A percentile compares a stretch with the other conserved stretches of the same genome.
phyloP scores from a whole-genome alignment of 176 grass and related monocot species.

The Musa acuminata region DNA sequence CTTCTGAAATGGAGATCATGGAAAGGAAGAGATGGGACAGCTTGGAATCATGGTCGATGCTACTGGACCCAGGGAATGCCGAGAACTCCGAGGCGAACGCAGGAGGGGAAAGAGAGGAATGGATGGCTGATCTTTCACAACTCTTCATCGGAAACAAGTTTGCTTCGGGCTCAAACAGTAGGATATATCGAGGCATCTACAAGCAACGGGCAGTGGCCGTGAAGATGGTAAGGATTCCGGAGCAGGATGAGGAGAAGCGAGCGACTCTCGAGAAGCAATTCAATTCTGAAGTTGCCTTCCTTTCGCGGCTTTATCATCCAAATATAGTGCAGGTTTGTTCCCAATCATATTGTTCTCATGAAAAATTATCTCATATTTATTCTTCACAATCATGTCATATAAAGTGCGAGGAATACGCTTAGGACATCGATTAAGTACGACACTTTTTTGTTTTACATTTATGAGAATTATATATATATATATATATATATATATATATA shows the following conservation, averaged over 20 bases:
- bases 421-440: background rate
- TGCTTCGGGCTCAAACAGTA: conserved; percentile 84
- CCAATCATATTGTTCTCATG: background rate
- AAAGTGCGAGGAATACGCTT: background rate
- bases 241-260: conserved; percentile 70
- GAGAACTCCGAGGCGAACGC: conserved; percentile 23
- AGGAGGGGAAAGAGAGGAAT: conserved; percentile 55
- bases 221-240: conserved; percentile 96
- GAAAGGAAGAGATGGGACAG: conserved; percentile 99
- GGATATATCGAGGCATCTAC: conserved; percentile 96
- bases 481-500: background rate
- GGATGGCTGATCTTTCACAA: conserved; percentile 94
- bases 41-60: conserved; percentile 97
- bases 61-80: conserved; percentile 44
- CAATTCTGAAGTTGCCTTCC: conserved; percentile 92
- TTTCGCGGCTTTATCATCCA: conserved; percentile 83
- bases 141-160: conserved; percentile 99
- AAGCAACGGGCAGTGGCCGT: conserved; percentile 85
- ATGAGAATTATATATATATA: background rate
- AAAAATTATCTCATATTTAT: background rate
- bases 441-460: background rate
- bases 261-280: conserved; percentile 68
- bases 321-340: conserved; percentile 72
- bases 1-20: conserved; percentile 75
- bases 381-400: background rate